Evolutionary conservation across 2,329 filamentous ascomycete species (phyloP).

Genomic region (Catunica adiposa): DNA sequence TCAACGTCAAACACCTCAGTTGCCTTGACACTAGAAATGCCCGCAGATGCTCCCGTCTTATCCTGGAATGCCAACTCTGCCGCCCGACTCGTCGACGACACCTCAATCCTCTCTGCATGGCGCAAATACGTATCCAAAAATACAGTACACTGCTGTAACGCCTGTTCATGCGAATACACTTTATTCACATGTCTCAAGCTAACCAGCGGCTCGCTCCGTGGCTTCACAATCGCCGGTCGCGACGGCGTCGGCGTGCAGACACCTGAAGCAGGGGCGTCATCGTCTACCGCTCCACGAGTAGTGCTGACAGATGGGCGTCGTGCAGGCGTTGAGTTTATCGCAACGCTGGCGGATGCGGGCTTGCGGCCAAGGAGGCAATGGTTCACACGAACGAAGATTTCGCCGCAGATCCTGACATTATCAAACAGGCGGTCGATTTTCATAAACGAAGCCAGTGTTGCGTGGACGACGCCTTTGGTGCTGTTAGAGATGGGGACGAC

Average conservation of each 20-base stretch:
- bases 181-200: conserved; percentile 48
- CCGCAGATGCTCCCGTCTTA: conserved; percentile 45
- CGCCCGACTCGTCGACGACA: conserved; percentile 69
- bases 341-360: conserved; percentile 14
- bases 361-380: conserved; percentile 62
- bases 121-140: conserved; percentile 59
- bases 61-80: conserved; percentile 57
- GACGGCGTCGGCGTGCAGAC: conserved; percentile 33
- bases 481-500: conserved; percentile 94
- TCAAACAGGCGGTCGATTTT: conserved; percentile 49
- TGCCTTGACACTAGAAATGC: conserved; percentile 62
- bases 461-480: conserved; percentile 80
- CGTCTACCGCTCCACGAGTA: conserved; percentile 16
- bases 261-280: conserved; percentile 24
- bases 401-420: conserved; percentile 60
- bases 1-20: conserved; percentile 51
- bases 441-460: conserved; percentile 76
- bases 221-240: conserved; percentile 27
- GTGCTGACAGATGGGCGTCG: not conserved
- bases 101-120: conserved; percentile 64
- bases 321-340: not conserved
- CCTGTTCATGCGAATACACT: conserved; percentile 87
- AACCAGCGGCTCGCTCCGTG: conserved; percentile 30
- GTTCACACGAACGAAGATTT: conserved; percentile 74
- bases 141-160: conserved; percentile 72